phyloP scores from a whole-genome alignment of 2,329 filamentous ascomycete species.

The Verticillium klebahnii region DNA sequence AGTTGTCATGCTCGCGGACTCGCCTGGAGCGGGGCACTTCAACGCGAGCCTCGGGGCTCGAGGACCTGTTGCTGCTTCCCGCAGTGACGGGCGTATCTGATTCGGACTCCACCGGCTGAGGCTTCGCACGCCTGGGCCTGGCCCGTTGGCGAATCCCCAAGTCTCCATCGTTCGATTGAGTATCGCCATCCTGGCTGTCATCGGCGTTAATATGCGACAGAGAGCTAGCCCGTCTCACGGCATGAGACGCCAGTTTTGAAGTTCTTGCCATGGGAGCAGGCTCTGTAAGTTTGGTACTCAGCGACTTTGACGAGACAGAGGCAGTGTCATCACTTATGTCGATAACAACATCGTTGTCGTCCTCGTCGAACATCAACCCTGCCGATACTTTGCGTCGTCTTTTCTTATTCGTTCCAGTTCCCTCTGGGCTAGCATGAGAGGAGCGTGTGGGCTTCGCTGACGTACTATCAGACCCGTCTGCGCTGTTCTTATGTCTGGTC shows the following conservation, averaged over 20 bases:
- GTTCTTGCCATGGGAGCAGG: background rate
- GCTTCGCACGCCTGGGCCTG: background rate
- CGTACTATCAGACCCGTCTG: background rate
- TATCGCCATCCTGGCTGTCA: background rate
- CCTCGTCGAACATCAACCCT: background rate
- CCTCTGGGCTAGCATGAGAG: background rate
- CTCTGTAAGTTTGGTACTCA: background rate
- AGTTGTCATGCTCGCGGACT: background rate
- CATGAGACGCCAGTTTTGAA: background rate
- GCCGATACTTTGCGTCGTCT: background rate
- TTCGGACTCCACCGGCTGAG: background rate
- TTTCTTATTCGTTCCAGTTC: background rate
- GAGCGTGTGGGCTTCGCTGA: background rate
- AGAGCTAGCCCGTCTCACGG: background rate
- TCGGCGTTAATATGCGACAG: background rate
- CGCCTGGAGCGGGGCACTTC: background rate
- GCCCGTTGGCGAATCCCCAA: background rate
- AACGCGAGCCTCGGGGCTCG: background rate
- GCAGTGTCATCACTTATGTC: background rate
- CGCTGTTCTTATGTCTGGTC: background rate
- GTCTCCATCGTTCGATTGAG: background rate
- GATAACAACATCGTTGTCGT: background rate
- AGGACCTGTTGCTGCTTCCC: background rate
- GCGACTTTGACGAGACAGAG: background rate
- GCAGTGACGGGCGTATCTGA: background rate